Conservation (phyloP, 352 stramenopile genomes). For the Elongisporangium undulatum region DNA sequence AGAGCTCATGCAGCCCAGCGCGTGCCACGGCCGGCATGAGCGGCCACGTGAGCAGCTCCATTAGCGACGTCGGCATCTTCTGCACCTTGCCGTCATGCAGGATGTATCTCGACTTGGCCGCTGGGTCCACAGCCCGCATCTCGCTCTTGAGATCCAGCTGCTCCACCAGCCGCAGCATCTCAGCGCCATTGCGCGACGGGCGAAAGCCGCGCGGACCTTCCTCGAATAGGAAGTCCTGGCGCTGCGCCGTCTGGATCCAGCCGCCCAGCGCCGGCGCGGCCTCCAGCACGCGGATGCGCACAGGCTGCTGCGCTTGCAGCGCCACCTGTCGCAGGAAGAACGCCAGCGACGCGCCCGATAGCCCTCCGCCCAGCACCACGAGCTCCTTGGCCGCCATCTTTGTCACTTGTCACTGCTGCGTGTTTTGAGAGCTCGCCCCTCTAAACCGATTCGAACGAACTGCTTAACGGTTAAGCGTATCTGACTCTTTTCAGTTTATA, state of each 20-base stretch:
- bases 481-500: too few relatives aligned
- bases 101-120: conserved; percentile 71
- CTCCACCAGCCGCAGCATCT: conserved; percentile 84
- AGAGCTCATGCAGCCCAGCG: conserved; percentile 64
- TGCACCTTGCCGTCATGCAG: conserved; percentile 66
- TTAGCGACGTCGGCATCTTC: conserved; percentile 57
- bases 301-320: conserved; percentile 19
- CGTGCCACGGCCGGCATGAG: conserved; percentile 46
- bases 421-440: neutral
- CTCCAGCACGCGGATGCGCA: conserved; percentile 72
- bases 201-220: conserved; percentile 80
- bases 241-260: conserved; percentile 62
- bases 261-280: conserved; percentile 41
- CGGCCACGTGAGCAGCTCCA: conserved; percentile 61
- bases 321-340: conserved; percentile 63
- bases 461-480: too few relatives aligned
- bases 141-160: conserved; percentile 59
- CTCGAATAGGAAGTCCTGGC: conserved; percentile 75
- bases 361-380: conserved; percentile 78
- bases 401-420: neutral
- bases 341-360: conserved; percentile 74
- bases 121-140: conserved; percentile 58
- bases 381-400: conserved; percentile 32
- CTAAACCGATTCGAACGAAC: neutral
- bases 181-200: conserved; percentile 75